phyloP scores from a whole-genome alignment of 2,329 filamentous ascomycete genomes.

The Knoxdaviesia capensis region DNA sequence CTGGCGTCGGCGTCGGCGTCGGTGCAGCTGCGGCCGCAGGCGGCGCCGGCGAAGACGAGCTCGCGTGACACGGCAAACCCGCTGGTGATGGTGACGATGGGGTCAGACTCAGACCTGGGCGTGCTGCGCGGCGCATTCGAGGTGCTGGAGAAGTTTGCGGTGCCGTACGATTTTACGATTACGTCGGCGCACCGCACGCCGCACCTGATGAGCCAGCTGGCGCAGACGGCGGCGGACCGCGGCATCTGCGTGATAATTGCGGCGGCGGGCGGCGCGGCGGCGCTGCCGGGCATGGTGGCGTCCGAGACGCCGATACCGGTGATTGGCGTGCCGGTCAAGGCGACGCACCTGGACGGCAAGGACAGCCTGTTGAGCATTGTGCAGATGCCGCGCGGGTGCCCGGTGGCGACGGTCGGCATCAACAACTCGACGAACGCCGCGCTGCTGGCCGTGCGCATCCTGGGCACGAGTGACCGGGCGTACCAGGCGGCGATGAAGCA shows the following conservation, averaged over 20 bases:
- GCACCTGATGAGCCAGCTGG: constrained; percentile 46
- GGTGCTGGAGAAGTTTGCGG: constrained; percentile 46
- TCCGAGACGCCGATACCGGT: constrained; percentile 53
- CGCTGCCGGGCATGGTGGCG: constrained; percentile 56
- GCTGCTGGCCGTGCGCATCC: constrained; percentile 47
- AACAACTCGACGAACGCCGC: constrained; percentile 66
- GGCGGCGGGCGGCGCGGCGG: constrained; percentile 54
- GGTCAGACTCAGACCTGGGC: constrained; percentile 57
- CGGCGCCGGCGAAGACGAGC: constrained; percentile 3
- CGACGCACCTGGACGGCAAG: constrained; percentile 48
- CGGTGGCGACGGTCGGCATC: constrained; percentile 58
- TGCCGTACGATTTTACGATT: constrained; percentile 54
- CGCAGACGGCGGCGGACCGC: constrained; percentile 37
- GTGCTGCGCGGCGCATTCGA: constrained; percentile 46
- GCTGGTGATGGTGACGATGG: constrained; percentile 63
- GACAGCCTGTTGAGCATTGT: constrained; percentile 56
- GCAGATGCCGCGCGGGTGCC: constrained; percentile 57
- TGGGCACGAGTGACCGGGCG: constrained; percentile 35
- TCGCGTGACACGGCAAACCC: constrained; percentile 19
- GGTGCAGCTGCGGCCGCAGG: constrained; percentile 1
- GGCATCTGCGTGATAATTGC: constrained; percentile 59
- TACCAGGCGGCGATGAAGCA: constrained; percentile 35
- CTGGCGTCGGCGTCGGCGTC: constrained; percentile 10
- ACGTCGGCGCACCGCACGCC: constrained; percentile 67
- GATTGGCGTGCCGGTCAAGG: constrained; percentile 60